These are phyloP conservation scores for Hamamelis virginiana DNA, from an alignment of 164 flowering plant genomes.

Conservation along the genomic window DNA sequence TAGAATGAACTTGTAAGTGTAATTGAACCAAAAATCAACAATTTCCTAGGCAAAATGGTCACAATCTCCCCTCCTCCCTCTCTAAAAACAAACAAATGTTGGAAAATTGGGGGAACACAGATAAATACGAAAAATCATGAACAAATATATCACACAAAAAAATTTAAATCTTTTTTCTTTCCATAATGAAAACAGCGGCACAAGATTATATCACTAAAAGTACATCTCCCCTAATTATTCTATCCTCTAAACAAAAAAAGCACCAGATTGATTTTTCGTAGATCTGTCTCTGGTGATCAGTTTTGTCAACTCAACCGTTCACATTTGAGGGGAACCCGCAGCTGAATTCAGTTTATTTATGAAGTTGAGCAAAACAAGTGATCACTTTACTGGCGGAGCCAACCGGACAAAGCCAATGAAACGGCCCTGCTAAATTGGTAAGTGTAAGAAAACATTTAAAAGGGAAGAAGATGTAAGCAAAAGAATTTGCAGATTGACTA, in stretches of 20 bases:
- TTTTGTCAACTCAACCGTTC: not conserved
- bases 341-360: not conserved
- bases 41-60: too few relatives aligned
- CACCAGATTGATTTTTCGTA: not conserved
- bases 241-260: not conserved
- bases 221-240: conserved; percentile 10
- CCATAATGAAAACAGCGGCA: not conserved
- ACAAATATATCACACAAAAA: conserved; percentile 3
- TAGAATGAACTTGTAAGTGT: too few relatives aligned
- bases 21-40: too few relatives aligned
- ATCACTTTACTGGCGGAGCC: not conserved
- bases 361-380: not conserved
- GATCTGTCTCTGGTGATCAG: not conserved
- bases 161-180: not conserved
- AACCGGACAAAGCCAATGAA: not conserved
- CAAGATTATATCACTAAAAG: conserved; percentile 2
- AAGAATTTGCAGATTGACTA: not conserved
- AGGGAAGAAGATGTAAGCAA: not conserved
- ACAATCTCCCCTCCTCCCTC: not conserved
- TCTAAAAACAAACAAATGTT: not conserved
- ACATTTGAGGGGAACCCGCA: not conserved
- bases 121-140: not conserved
- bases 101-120: not conserved
- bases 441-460: not conserved
- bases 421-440: not conserved